These are phyloP conservation scores for Cercospora citrullina DNA, from an alignment of 2,329 filamentous ascomycete species.

Conservation along the genomic window DNA sequence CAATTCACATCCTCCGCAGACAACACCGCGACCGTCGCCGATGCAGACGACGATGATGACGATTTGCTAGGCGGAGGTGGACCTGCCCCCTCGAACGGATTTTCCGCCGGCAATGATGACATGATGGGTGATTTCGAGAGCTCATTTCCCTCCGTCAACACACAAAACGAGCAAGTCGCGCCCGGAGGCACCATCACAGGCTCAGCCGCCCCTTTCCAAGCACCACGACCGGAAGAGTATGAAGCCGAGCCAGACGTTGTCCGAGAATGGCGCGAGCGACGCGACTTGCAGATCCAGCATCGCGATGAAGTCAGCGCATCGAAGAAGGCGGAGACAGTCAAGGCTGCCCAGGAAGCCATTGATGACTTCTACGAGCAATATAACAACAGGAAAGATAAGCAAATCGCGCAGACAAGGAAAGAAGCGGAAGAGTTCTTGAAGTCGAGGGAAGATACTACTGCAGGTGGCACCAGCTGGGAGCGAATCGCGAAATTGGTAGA, in stretches of 20 bases:
- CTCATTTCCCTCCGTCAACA: conserved; percentile 83
- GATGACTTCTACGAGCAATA: conserved; percentile 99
- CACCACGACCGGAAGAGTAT: conserved; percentile 56
- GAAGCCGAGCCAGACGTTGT: conserved; percentile 89
- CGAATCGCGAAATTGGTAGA: conserved; percentile 97
- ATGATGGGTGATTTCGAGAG: conserved; percentile 70
- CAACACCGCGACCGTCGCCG: conserved; percentile 60
- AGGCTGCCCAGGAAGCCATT: conserved; percentile 89
- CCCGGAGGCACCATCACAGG: conserved; percentile 81
- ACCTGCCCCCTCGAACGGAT: conserved; percentile 41
- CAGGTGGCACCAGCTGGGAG: conserved; percentile 97
- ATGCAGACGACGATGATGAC: conserved; percentile 56
- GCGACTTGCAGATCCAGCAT: conserved; percentile 78
- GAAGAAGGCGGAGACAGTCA: conserved; percentile 81
- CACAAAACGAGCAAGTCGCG: conserved; percentile 69
- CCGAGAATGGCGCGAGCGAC: conserved; percentile 84
- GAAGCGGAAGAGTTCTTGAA: conserved; percentile 92
- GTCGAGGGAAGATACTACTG: conserved; percentile 86
- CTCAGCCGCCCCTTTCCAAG: conserved; percentile 58
- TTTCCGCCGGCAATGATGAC: conserved; percentile 25
- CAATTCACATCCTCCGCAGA: conserved; percentile 82
- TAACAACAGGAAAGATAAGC: conserved; percentile 96
- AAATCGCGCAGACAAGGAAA: conserved; percentile 79
- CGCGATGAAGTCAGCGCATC: conserved; percentile 79
- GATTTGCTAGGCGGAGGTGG: conserved; percentile 69